Percentiles rank a stretch among this genome's conserved stretches.
Evolutionary conservation across 2,329 filamentous ascomycete species (phyloP).

Genomic region (Albifimbria verrucaria): DNA sequence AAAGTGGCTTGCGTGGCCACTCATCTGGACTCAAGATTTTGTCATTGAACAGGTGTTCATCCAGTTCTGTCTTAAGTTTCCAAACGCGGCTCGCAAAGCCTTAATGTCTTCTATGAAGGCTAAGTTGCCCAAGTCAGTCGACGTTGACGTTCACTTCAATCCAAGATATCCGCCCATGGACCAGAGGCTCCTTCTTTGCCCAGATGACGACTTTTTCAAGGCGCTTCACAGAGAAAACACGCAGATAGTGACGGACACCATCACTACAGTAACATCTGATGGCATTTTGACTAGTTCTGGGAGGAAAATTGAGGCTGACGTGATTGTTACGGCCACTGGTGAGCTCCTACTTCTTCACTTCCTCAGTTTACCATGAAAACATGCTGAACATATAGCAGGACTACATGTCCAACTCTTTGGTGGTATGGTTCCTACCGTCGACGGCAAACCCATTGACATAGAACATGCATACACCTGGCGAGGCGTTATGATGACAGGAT

Average conservation of each 20-base stretch:
- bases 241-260: constrained; percentile 48
- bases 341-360: too few species aligned
- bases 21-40: constrained; percentile 49
- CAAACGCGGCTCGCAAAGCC: constrained; percentile 18
- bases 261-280: constrained; percentile 45
- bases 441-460: constrained; percentile 47
- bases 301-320: constrained; percentile 54
- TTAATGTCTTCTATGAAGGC: constrained; percentile 40
- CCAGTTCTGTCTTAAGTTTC: constrained; percentile 21
- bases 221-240: constrained; percentile 42
- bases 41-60: constrained; percentile 38
- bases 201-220: constrained; percentile 54
- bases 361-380: too few species aligned
- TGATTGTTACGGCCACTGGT: constrained; percentile 68
- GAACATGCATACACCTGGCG: constrained; percentile 58
- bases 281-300: constrained; percentile 48
- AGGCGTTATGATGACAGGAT: constrained; percentile 60
- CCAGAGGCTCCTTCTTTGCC: constrained; percentile 69
- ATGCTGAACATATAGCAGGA: too few species aligned
- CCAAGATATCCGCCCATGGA: constrained; percentile 66
- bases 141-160: constrained; percentile 60
- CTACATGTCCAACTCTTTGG: constrained; percentile 58
- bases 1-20: constrained; percentile 39
- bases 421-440: constrained; percentile 48
- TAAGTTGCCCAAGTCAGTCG: constrained; percentile 53